Conservation (phyloP, 768 basidiomycete genomes). For the Leccinum uliginosum region DNA sequence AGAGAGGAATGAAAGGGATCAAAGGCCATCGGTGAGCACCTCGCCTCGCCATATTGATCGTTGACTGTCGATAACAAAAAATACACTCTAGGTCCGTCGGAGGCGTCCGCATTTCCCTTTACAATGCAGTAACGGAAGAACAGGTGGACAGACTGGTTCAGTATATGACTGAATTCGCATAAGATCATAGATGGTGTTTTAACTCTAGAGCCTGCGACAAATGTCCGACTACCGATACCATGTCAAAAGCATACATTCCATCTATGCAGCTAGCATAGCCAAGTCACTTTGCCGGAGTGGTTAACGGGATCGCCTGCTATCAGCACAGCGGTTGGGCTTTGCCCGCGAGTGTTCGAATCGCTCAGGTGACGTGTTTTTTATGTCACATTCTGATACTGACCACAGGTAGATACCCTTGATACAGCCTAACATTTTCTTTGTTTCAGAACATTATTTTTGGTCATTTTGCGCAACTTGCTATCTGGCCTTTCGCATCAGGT, state of each 20-base stretch:
- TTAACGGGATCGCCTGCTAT: conserved; percentile 84
- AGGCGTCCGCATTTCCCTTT: conserved; percentile 79
- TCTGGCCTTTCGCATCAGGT: not conserved
- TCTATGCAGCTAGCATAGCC: fast-evolving
- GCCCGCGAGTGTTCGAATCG: conserved; percentile 62
- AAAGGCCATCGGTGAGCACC: conserved; percentile 85
- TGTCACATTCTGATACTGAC: not conserved
- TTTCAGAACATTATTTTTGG: not conserved
- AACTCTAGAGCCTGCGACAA: not conserved
- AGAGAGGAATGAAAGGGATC: conserved; percentile 73
- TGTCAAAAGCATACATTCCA: not conserved
- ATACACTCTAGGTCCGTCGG: conserved; percentile 46
- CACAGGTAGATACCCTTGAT: not conserved
- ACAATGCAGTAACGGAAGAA: conserved; percentile 83
- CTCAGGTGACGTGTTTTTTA: conserved; percentile 51
- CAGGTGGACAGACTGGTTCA: conserved; percentile 57
- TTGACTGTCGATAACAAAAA: not conserved
- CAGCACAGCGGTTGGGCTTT: conserved; percentile 53
- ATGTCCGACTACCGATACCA: not conserved
- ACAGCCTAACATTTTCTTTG: not conserved
- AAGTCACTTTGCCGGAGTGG: conserved; percentile 92
- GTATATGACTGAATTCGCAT: conserved; percentile 56
- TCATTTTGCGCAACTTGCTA: not conserved
- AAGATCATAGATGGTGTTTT: conserved; percentile 4
- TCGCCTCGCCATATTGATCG: not conserved